A percentile compares a stretch with the other conserved stretches of the same genome.
Evolutionary conservation across 2,329 filamentous ascomycete genomes (phyloP).

Genomic region (Podosphaera fusca): DNA sequence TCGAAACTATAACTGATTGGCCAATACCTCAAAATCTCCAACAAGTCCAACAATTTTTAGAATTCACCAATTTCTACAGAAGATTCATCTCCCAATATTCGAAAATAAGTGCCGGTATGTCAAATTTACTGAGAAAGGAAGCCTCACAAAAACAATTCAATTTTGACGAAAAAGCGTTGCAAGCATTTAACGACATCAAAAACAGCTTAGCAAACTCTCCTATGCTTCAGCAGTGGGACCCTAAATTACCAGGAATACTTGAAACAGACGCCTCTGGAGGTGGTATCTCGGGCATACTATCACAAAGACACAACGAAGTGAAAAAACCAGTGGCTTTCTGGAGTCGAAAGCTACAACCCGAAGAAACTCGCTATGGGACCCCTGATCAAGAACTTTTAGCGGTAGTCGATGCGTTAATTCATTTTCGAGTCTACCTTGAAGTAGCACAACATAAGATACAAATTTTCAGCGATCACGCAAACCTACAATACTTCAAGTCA

Average conservation of each 20-base stretch:
- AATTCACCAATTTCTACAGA: constrained; percentile 1
- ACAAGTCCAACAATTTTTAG: constrained; percentile 1
- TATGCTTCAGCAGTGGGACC: not conserved
- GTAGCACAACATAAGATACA: not conserved
- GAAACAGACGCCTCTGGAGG: constrained; percentile 1
- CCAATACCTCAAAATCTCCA: not conserved
- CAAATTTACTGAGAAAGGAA: constrained; percentile 1
- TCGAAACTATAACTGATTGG: not conserved
- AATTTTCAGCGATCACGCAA: not conserved
- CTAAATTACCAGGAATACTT: constrained; percentile 1
- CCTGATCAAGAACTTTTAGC: constrained; percentile 1
- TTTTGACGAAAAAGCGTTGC: not conserved
- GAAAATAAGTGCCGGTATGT: not conserved
- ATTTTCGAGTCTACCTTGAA: not conserved
- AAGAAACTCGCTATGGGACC: not conserved
- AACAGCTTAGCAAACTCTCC: not conserved
- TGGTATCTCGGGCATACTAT: not conserved
- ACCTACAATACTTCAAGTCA: not conserved
- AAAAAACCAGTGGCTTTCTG: constrained; percentile 1
- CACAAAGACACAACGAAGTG: not conserved
- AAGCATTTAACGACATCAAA: not conserved
- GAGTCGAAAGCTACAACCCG: constrained; percentile 1
- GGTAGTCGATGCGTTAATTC: not conserved
- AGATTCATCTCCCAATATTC: not conserved
- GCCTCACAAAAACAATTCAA: not conserved